These are phyloP conservation scores for Wickerhamomyces sydowiorum DNA, from an alignment of 805 yeast species.

Conservation along the genomic window DNA sequence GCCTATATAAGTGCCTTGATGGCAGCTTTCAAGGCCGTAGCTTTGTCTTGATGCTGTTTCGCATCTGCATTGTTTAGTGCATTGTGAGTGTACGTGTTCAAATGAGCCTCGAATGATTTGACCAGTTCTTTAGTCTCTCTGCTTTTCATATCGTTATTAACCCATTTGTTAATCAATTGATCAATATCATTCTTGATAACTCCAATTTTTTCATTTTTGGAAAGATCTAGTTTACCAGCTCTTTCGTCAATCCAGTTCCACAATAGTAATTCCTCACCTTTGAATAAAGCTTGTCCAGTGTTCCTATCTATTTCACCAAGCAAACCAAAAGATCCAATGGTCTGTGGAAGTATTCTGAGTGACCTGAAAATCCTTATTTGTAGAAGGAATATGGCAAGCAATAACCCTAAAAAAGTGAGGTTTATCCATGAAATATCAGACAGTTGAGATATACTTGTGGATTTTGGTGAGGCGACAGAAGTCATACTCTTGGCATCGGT, in stretches of 20 bases:
- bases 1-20: slow-evolving; percentile 9
- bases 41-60: slow-evolving; percentile 5
- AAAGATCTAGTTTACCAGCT: slow-evolving; percentile 8
- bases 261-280: slow-evolving; percentile 18
- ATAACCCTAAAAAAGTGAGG: slow-evolving; percentile 4
- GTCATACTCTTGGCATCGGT: not conserved
- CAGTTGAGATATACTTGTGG: not conserved
- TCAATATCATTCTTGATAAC: slow-evolving; percentile 16
- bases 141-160: slow-evolving; percentile 12
- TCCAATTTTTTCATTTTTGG: slow-evolving; percentile 2
- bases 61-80: not conserved
- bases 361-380: slow-evolving; percentile 12
- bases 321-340: not conserved
- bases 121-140: slow-evolving; percentile 11
- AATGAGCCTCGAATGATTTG: slow-evolving; percentile 9
- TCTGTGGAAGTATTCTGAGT: slow-evolving; percentile 1
- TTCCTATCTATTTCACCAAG: slow-evolving; percentile 2
- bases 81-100: slow-evolving; percentile 14
- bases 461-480: not conserved
- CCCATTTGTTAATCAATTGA: slow-evolving; percentile 15
- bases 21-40: slow-evolving; percentile 12
- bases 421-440: slow-evolving; percentile 7
- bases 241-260: slow-evolving; percentile 27
- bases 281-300: slow-evolving; percentile 9
- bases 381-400: slow-evolving; percentile 7